These are phyloP conservation scores for Capsicum chinense DNA, from an alignment of 257 asterid genomes.

Conservation along the genomic window DNA sequence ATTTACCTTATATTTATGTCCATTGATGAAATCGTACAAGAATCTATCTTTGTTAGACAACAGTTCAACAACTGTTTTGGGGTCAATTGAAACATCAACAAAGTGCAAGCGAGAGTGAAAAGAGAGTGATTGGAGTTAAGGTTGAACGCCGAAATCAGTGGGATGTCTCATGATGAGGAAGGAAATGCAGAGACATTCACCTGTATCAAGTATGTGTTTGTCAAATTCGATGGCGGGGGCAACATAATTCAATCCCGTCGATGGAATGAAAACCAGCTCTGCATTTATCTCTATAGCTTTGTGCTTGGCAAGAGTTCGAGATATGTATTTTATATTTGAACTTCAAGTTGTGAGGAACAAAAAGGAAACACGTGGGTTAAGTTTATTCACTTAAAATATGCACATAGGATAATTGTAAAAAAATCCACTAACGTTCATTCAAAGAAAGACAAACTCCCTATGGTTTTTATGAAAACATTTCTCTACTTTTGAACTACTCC, in stretches of 20 bases:
- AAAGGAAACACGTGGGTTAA: not conserved
- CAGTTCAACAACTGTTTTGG: conserved; percentile 14
- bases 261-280: conserved; percentile 41
- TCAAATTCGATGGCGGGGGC: conserved; percentile 35
- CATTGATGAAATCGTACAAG: conserved; percentile 21
- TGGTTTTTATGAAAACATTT: not conserved
- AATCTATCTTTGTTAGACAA: conserved; percentile 23
- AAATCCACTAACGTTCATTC: not conserved
- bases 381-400: not conserved
- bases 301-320: not conserved
- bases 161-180: conserved; percentile 34
- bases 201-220: conserved; percentile 16
- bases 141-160: conserved; percentile 26
- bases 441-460: too few species aligned
- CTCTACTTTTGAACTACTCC: too few species aligned
- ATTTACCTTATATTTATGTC: conserved; percentile 1
- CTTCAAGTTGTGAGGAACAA: not conserved
- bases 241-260: conserved; percentile 40
- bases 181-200: conserved; percentile 29
- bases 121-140: conserved; percentile 27
- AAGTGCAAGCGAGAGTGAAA: conserved; percentile 2
- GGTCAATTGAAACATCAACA: not conserved
- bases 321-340: not conserved
- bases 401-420: not conserved
- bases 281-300: conserved; percentile 6